phyloP scores from a whole-genome alignment of 2,329 filamentous ascomycete genomes.

The Aspergillus puulaauensis region DNA sequence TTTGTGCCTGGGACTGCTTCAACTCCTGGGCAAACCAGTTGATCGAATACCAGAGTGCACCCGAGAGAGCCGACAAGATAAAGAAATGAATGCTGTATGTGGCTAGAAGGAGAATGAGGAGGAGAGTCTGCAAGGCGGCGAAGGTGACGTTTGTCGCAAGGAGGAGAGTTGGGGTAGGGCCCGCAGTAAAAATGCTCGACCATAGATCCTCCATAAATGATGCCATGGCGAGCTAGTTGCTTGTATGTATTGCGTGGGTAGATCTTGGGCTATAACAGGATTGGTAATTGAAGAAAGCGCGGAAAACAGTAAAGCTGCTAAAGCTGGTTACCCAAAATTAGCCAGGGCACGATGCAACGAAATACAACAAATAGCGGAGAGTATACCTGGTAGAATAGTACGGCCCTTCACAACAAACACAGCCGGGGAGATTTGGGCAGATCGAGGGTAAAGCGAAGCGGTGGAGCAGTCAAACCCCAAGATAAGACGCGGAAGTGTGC shows the following conservation, averaged over 20 bases:
- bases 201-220: slow-evolving; percentile 73
- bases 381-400: not conserved
- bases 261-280: not conserved
- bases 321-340: not conserved
- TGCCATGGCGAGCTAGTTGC: slow-evolving; percentile 34
- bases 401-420: not conserved
- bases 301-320: not conserved
- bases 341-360: not conserved
- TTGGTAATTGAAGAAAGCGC: not conserved
- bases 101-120: slow-evolving; percentile 71
- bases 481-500: not conserved
- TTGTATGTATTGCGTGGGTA: not conserved
- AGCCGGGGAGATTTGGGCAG: not conserved
- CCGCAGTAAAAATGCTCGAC: slow-evolving; percentile 90
- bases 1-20: slow-evolving; percentile 50
- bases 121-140: slow-evolving; percentile 75
- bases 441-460: not conserved
- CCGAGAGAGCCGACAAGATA: slow-evolving; percentile 75
- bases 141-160: slow-evolving; percentile 89
- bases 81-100: slow-evolving; percentile 90
- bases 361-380: not conserved
- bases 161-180: slow-evolving; percentile 82
- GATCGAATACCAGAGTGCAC: slow-evolving; percentile 84
- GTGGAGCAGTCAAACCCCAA: not conserved
- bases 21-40: slow-evolving; percentile 90